These are phyloP conservation scores for Pythium diclinum DNA, from an alignment of 352 stramenopile genomes.

Conservation along the genomic window DNA sequence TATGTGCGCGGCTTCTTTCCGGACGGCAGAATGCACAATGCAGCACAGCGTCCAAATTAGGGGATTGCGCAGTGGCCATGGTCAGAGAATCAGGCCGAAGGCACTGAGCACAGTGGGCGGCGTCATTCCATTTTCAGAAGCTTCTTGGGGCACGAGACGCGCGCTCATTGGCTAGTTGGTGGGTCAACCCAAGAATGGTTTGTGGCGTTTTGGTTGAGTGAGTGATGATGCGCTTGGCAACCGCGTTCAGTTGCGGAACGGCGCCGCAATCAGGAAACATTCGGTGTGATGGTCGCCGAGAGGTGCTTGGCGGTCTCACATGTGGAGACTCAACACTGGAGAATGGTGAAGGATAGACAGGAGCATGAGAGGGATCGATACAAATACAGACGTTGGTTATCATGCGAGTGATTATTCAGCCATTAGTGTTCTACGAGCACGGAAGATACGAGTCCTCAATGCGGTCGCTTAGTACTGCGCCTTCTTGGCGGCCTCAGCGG, in stretches of 20 bases:
- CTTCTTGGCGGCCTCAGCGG: constrained; percentile 98
- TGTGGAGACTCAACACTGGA: not conserved
- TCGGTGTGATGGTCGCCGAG: not conserved
- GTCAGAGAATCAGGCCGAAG: not conserved
- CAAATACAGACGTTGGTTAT: not conserved
- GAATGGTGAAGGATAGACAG: too few species aligned
- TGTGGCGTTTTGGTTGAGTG: not conserved
- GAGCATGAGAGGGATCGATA: too few species aligned
- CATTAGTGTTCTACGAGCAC: constrained; percentile 35
- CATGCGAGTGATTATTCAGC: constrained; percentile 43
- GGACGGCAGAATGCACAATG: too few species aligned
- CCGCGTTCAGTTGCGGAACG: not conserved
- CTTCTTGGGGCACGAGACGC: not conserved
- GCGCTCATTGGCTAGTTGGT: not conserved
- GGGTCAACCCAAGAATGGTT: not conserved
- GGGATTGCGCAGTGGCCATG: too few species aligned
- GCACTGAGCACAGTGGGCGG: not conserved
- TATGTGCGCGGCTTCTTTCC: not conserved
- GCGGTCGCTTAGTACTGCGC: constrained; percentile 88
- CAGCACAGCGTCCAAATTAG: too few species aligned
- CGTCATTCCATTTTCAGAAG: constrained; percentile 1
- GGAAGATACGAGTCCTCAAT: not conserved
- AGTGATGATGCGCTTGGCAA: not conserved
- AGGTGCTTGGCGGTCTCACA: not conserved
- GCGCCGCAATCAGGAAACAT: not conserved